Evolutionary conservation across 2,329 filamentous ascomycete species (phyloP), one percentile per base, ranked within the genome.

Genomic region (Aspergillus floridensis): DNA sequence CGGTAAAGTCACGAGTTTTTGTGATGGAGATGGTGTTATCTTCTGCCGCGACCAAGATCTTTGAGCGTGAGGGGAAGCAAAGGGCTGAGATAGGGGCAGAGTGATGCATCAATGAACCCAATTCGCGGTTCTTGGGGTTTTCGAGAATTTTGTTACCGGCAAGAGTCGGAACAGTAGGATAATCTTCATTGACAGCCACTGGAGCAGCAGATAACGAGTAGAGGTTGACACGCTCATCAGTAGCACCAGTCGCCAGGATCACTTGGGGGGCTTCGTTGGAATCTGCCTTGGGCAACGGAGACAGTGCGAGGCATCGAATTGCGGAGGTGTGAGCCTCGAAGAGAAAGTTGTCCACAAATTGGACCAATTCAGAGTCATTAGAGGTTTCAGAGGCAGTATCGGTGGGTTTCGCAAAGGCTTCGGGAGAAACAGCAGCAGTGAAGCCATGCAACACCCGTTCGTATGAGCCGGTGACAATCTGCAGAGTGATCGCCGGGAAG

Each of bases 291-390:
- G 91, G 90, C 0, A 90, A 82, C 3, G 90, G 89, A 8, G 93
- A 97, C 62, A 97, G 78, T 24, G 93, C 92, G 35, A 99, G 83
- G 72, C 91, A 96, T 68, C 92, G 89, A 73, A 99, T 91, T 4
- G 95, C 89, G 12, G 93, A 96, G 58, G 87, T 84, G 78, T 99
- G 95, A 14, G 95, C 93, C 72, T 93, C 91, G 84, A 99, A 97
- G 59, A 99, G 85, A 76, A 99, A 99, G 0, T 91, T 93, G 76
- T 98, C 93, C 65, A 91, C 86, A 72, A 97, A 98, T 54, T 87
- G 82, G 57, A 88, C 81, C 14, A 58, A 32, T 16, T 81, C 72
- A 2, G 67, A 38, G 10, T 56, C 73, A 65, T 47, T 74, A 5
- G 67, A 63, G 48, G 62, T 53, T 56, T 68, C 59, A 55, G 5